phyloP scores from a whole-genome alignment of 73 alveolate genomes.

The Paramecium biaurelia region DNA sequence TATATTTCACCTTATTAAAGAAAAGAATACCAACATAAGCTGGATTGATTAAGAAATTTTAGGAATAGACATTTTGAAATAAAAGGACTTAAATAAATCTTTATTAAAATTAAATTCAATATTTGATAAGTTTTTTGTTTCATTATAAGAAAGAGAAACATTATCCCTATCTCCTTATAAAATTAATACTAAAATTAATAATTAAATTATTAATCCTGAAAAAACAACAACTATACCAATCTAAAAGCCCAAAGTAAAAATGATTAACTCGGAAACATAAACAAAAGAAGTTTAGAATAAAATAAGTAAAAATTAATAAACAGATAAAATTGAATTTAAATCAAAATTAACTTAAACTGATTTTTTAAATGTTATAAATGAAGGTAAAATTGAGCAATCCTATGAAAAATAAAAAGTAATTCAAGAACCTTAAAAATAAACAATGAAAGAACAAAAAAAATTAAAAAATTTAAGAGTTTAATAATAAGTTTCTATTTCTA shows the following conservation, averaged over 20 bases:
- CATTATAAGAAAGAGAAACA: not conserved
- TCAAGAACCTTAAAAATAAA: not conserved
- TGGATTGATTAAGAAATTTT: slow-evolving; percentile 14
- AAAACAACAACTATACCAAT: not conserved
- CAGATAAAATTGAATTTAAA: not conserved
- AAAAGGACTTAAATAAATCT: not conserved
- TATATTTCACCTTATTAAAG: not conserved
- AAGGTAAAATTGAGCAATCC: not conserved
- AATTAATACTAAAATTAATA: not conserved
- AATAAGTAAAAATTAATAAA: not conserved
- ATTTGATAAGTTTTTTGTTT: not conserved
- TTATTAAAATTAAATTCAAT: not conserved
- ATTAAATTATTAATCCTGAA: not conserved
- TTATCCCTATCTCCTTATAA: not conserved
- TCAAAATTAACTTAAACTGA: not conserved
- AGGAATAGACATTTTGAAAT: not conserved
- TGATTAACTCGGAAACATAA: not conserved
- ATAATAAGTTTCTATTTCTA: not conserved
- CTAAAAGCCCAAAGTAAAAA: not conserved
- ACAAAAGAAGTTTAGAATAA: not conserved
- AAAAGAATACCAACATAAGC: not conserved
- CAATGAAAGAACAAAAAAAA: not conserved
- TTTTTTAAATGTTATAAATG: not conserved
- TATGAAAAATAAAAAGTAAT: not conserved
- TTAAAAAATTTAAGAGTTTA: not conserved